These are phyloP conservation scores for Blastobotrys robertii DNA, from an alignment of 805 yeast genomes.

Conservation along the genomic window DNA sequence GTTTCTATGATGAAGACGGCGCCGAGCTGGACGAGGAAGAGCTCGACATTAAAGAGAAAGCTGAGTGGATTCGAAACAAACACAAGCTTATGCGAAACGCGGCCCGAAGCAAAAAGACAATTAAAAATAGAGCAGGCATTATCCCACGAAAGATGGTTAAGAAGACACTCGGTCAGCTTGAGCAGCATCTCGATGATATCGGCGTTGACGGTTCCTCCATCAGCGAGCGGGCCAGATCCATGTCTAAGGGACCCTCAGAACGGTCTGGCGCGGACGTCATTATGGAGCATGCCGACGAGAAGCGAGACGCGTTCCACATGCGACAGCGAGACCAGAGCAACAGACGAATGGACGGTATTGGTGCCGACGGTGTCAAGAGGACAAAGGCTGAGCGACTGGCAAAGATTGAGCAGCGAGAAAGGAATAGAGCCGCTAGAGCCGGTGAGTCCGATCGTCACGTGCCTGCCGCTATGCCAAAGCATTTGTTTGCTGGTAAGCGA, in stretches of 20 bases:
- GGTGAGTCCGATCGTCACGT: constrained; percentile 96
- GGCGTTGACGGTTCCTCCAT: constrained; percentile 79
- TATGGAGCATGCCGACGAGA: constrained; percentile 39
- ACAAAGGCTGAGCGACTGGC: constrained; percentile 78
- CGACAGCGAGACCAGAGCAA: constrained; percentile 56
- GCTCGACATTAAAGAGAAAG: constrained; percentile 66
- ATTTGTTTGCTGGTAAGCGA: constrained; percentile 92
- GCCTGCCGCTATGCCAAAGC: constrained; percentile 81
- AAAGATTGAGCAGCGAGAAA: constrained; percentile 84
- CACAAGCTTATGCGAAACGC: constrained; percentile 90
- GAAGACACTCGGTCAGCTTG: constrained; percentile 62
- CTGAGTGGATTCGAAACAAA: constrained; percentile 89
- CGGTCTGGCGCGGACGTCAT: constrained; percentile 72
- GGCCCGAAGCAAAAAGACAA: constrained; percentile 75
- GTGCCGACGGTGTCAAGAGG: constrained; percentile 66
- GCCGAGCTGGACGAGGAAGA: constrained; percentile 52
- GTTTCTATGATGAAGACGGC: constrained; percentile 88
- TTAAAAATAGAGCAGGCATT: constrained; percentile 78
- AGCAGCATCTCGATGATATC: constrained; percentile 75
- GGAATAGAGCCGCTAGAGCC: constrained; percentile 83
- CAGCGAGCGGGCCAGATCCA: constrained; percentile 37
- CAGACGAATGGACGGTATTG: constrained; percentile 72
- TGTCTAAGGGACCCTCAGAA: constrained; percentile 27
- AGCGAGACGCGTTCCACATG: constrained; percentile 33
- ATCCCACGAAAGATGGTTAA: constrained; percentile 77